Base-by-base conservation (phyloP, 768 basidiomycete genomes). In the Suillus subaureus region DNA sequence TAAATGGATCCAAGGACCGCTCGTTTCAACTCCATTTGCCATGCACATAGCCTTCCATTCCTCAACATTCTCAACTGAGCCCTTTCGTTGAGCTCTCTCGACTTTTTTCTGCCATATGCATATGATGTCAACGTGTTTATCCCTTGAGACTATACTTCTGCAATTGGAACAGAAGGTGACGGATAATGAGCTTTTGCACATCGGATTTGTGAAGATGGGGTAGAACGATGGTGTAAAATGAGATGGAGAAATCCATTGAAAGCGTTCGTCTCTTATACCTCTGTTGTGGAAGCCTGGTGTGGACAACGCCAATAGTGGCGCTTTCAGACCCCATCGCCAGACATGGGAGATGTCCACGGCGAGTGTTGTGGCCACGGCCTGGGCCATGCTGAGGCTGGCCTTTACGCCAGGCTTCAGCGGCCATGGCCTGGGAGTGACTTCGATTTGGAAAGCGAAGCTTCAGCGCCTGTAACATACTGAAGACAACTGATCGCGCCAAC, bases 111-210 rank as follows among this genome's bases (percentile, higher is more conserved):
- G 39, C 18, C 26, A 60, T 15, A 21, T 3, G 18, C 57, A 60
- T 21, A 16, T 26, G 15, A 11, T 18, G 4, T 58, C 57, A 15
- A 58, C 8, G 2, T 40, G 9, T 26, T 8, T 26, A 18, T 40
- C 23, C 23, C 37, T 37, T 39, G 57, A 58, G 37, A 26, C 2
- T 1, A 9, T 3, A 16, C 4, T 6, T 8, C 5, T 6, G 37
- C 57, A 58, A 0, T 39, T 40, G 23, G 1, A 11, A 26, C 57
- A 58, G 3, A 26, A 26, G n/a, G 57, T 40, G 57, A 40, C 1
- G 23, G 37, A 39, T 7, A 9, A 18, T 87, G 72, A 3, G 88
- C 84, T 74, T 89, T 85, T 71, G 87, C 87, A 13, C 88, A 86
- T 73, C 91, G 92, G 71, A 9, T 8, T 40, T 39, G n/a, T 3